Conservation (phyloP, 208 protist species). For the Balamuthia mandrillaris region DNA sequence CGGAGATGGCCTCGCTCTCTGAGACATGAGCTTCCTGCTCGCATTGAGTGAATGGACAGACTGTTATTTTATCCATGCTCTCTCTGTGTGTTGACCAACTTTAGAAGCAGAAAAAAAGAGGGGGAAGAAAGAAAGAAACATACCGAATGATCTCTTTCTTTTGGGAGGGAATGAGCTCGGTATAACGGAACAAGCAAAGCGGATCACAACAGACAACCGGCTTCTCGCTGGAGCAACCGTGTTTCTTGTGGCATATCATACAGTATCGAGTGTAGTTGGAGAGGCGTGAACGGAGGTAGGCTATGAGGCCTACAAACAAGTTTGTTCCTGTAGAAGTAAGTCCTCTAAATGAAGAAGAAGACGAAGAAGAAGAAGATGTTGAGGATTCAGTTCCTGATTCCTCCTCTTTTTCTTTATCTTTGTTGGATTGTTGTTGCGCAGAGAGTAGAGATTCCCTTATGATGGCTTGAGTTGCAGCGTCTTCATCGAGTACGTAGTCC, state of each 20-base stretch:
- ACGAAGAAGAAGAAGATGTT: too few species aligned
- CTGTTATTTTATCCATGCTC: background rate
- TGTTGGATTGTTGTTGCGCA: too few species aligned
- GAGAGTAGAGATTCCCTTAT: too few species aligned
- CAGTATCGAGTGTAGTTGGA: conserved; percentile 4
- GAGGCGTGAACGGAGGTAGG: background rate
- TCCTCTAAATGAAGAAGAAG: too few species aligned
- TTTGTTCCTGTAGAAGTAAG: background rate
- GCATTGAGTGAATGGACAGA: background rate
- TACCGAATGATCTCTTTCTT: too few species aligned
- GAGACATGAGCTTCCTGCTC: background rate
- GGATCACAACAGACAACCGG: background rate
- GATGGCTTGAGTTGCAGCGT: too few species aligned
- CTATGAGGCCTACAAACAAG: conserved; percentile 7
- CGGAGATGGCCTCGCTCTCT: background rate
- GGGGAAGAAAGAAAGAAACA: too few species aligned
- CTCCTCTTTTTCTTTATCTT: too few species aligned
- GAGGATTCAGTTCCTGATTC: too few species aligned
- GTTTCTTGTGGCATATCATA: conserved; percentile 21
- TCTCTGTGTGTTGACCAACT: too few species aligned
- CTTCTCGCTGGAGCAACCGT: background rate
- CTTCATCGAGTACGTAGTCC: too few species aligned
- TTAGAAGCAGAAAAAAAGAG: too few species aligned
- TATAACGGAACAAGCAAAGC: conserved; percentile 3
- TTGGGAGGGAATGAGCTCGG: background rate